Evolutionary conservation across 306 rosid species (phyloP).

Genomic region (Gynostemma pentaphyllum): DNA sequence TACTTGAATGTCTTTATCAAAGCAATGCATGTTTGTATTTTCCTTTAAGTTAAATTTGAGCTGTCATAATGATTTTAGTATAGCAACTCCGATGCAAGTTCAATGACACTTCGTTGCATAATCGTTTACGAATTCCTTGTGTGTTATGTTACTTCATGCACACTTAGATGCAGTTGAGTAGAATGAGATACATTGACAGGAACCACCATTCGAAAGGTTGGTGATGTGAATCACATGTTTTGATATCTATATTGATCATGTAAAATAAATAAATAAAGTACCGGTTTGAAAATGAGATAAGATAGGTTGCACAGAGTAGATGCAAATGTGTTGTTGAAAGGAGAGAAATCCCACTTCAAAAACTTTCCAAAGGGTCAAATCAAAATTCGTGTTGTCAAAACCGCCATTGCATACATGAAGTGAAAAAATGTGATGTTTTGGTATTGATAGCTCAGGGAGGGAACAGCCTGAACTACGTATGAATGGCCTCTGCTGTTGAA

Average conservation of each 20-base stretch:
- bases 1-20: not conserved
- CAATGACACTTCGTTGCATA: not conserved
- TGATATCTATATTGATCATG: not conserved
- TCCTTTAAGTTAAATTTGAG: not conserved
- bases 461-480: too few species aligned
- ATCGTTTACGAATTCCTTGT: not conserved
- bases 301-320: not conserved
- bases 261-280: not conserved
- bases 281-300: not conserved
- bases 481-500: not conserved
- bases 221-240: not conserved
- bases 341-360: not conserved
- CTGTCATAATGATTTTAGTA: not conserved
- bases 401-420: not conserved
- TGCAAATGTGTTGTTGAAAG: not conserved
- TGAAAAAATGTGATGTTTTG: not conserved
- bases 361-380: not conserved
- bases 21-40: not conserved
- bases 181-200: not conserved
- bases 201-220: not conserved
- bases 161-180: not conserved
- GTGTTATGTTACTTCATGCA: not conserved
- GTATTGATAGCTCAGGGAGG: too few species aligned
- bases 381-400: not conserved
- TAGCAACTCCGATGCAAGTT: not conserved